Evolutionary conservation across 2,329 filamentous ascomycete genomes (phyloP).

Genomic region (Colletotrichum acutatum): DNA sequence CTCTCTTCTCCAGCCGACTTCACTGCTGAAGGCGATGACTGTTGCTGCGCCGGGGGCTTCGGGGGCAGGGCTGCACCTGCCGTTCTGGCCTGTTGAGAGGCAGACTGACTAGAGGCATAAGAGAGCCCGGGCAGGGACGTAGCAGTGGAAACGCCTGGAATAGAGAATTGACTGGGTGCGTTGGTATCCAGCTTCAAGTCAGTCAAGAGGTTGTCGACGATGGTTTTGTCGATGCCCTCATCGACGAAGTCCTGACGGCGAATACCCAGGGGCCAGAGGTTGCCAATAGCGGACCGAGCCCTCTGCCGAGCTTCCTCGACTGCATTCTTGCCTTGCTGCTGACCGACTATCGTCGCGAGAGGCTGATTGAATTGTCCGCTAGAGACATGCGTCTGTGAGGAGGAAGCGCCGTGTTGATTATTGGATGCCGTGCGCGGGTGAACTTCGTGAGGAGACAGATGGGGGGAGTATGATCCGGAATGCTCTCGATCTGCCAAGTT

Average conservation of each 20-base stretch:
- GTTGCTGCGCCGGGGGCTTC: constrained; percentile 7
- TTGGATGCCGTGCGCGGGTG: constrained; percentile 33
- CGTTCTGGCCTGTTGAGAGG: not conserved
- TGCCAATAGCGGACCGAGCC: constrained; percentile 75
- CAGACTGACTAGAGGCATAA: not conserved
- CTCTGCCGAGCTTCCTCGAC: constrained; percentile 61
- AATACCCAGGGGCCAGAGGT: constrained; percentile 74
- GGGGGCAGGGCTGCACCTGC: not conserved
- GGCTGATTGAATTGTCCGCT: not conserved
- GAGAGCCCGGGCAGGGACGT: not conserved
- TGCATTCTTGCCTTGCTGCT: constrained; percentile 13
- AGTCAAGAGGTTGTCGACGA: constrained; percentile 74
- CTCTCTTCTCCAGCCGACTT: constrained; percentile 66
- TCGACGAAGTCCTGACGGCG: constrained; percentile 78
- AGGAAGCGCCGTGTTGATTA: not conserved
- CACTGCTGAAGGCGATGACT: constrained; percentile 32
- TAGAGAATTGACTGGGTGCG: constrained; percentile 32
- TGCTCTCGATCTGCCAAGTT: constrained; percentile 50
- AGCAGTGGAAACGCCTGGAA: not conserved
- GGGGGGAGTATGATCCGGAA: constrained; percentile 65
- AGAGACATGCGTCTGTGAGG: no score
- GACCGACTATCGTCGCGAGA: not conserved
- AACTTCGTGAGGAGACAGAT: constrained; percentile 61
- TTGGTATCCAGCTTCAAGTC: constrained; percentile 71
- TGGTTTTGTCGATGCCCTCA: constrained; percentile 74